Evolutionary conservation across 106 monocot species (phyloP), one percentile per base, ranked within the genome.

Genomic region (Platanthera zijinensis): DNA sequence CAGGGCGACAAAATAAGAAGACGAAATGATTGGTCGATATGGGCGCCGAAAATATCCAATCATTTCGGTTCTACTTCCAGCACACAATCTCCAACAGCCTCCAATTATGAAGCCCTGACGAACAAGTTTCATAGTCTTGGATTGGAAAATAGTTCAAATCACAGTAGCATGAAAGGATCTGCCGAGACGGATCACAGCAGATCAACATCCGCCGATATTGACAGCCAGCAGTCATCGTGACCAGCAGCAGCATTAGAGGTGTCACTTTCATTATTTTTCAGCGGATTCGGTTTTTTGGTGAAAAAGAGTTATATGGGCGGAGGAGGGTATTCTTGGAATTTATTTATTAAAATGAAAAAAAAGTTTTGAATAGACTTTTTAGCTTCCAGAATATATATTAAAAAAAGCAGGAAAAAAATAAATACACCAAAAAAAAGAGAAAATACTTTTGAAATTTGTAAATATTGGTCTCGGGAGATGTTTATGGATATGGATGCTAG

Each of bases 1-100:
- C 76, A 90, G 90, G 90, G 77, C 51, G 87, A 88, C 19, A 87
- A 78, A 77, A 82, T 90, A 57, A 80, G 90, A 79, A 84, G 64
- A 52, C 85, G 83, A 0, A 80, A 84, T 80, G 84, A 84, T 69
- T 90, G 90, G 90, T 79, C 53, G 75, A 78, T 75, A 11, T 90
- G 90, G 90, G 14, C 84, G 17, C 56, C 86, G 7, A 78, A 77
- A 21, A 53, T 74, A 30, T 46, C 56, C 8, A 63, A 56, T 76
- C 50, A 68, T 46, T 8, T 45, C 52, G 69, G 78, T 17, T 39
- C 48, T 32, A 48, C 57, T 68, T 80, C 80, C 48, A 39, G 76
- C 48, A 10, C 45, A 0, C 39, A 52, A 17, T 56, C 79, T 51
- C 61, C 79, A 18, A 66, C 54, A 57, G 47, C 78, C 57, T 5